Base-by-base conservation (phyloP, 2,329 filamentous ascomycete genomes). In the Tolypocladium amazonense region DNA sequence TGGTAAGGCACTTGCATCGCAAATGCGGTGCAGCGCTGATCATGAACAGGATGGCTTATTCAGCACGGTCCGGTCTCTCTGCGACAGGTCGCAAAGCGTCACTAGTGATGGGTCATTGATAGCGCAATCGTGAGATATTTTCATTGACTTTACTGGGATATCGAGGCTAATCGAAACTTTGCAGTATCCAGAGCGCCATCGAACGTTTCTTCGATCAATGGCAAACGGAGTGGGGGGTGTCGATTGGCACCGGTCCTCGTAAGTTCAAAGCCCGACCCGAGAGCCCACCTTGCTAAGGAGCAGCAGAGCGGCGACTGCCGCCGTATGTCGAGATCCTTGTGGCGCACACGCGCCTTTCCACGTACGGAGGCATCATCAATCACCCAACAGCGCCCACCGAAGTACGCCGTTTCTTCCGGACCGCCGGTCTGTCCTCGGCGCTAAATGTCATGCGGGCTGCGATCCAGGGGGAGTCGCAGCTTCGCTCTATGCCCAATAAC, bases 401-500 rank as follows among this genome's bases (percentile, higher is more conserved):
- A 68, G 87, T 89, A 0, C 87, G 88, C 30, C 83, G 86, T 38
- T 89, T 88, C 70, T 90, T 90, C 71, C 84, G 87, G 47, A 85
- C 86, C 0, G 88, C 87, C 0, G 86, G 87, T 1, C 78, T 90
- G 0, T 88, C 87, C 0, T 88, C 87, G 0, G 86, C 88, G 0
- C 72, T 90, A n/a, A 89, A 89, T 60, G 88, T 90, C 5, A 82
- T 90, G 77, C 83, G 88, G 27, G 86, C 85, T 1, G 87, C 87
- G 0, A 88, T 90, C 7, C 87, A 89, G 70, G 87, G 87, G 39
- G 88, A 90, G 67, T 76, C 79, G 0, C 81, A 87, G 62, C 77
- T 90, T 0, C 85, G 85, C 59, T 89, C 87, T 0, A 90, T 90
- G 87, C 88, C 88, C 0, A 90, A 90, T 71, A 90, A 90, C 65